Percentiles rank a stretch among this genome's conserved stretches.
These are phyloP conservation scores for Zoysia matrella DNA, from an alignment of 202 grass and related monocot species.

Conservation along the genomic window DNA sequence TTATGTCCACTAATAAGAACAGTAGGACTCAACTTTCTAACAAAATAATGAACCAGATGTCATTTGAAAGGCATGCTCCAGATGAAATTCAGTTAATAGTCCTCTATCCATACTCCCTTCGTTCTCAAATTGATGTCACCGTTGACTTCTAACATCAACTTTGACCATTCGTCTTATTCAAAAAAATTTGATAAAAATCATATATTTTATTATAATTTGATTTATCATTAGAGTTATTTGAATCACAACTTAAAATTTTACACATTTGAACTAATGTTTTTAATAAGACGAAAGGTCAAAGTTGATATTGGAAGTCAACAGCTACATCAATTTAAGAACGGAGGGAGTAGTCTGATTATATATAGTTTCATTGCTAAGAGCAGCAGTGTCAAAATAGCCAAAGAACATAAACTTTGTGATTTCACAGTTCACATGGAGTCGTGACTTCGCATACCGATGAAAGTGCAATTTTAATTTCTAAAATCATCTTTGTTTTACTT, in stretches of 20 bases:
- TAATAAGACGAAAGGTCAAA: too few species aligned
- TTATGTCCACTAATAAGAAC: conserved; percentile 1
- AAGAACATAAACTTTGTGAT: background rate
- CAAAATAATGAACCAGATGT: background rate
- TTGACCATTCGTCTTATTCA: too few species aligned
- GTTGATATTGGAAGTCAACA: too few species aligned
- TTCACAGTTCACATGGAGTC: background rate
- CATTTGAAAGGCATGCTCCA: background rate
- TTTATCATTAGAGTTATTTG: too few species aligned
- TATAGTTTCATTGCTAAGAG: conserved; percentile 21
- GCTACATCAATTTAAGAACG: too few species aligned
- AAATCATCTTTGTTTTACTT: background rate
- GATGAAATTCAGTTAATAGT: conserved; percentile 1
- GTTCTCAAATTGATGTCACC: too few species aligned
- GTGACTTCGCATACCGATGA: background rate
- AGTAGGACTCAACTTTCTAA: background rate
- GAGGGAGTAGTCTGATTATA: background rate
- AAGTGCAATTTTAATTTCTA: background rate
- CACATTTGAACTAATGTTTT: too few species aligned
- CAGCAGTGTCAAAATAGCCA: conserved; percentile 19
- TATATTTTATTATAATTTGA: too few species aligned
- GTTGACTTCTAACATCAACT: too few species aligned
- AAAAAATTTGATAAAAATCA: too few species aligned
- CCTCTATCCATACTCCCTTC: background rate
- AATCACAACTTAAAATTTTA: too few species aligned